phyloP scores from a whole-genome alignment of 352 stramenopile species.

The Pythium sp. region DNA sequence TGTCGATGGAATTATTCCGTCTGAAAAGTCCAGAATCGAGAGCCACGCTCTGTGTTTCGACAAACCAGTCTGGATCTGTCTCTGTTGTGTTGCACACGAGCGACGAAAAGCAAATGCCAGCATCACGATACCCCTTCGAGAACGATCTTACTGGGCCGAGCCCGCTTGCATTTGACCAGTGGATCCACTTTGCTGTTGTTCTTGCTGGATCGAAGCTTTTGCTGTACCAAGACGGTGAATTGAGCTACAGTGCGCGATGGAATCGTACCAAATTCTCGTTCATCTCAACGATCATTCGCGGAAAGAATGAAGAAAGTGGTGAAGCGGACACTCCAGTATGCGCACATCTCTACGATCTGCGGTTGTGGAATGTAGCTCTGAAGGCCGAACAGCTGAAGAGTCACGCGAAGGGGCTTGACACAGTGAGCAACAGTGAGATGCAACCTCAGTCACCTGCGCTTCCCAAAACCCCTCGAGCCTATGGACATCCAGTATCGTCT shows the following conservation, averaged over 20 bases:
- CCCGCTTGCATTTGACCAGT: conserved; percentile 23
- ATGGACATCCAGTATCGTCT: neutral
- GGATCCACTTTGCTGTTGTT: conserved; percentile 56
- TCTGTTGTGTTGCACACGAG: neutral
- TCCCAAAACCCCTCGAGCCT: conserved; percentile 24
- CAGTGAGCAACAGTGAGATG: conserved; percentile 13
- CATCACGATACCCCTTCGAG: neutral
- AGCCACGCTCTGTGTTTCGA: conserved; percentile 18
- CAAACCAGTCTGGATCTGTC: neutral
- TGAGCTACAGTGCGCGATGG: conserved; percentile 6
- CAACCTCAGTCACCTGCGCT: conserved; percentile 14
- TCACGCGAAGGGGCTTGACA: conserved; percentile 47
- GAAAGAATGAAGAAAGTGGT: neutral
- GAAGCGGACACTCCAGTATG: conserved; percentile 8
- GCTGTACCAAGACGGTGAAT: conserved; percentile 43
- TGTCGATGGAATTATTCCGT: conserved; percentile 26
- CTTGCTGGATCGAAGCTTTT: conserved; percentile 32
- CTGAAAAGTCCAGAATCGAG: conserved; percentile 12
- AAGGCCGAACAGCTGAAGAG: conserved; percentile 52
- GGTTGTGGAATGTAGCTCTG: conserved; percentile 58
- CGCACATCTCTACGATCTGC: conserved; percentile 54
- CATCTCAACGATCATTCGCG: neutral
- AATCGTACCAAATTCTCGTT: neutral
- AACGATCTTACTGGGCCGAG: neutral
- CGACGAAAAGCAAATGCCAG: neutral